A percentile compares a stretch with the other conserved stretches of the same genome.
Conservation (phyloP, 2,329 filamentous ascomycete genomes). For the Apiospora marii region DNA sequence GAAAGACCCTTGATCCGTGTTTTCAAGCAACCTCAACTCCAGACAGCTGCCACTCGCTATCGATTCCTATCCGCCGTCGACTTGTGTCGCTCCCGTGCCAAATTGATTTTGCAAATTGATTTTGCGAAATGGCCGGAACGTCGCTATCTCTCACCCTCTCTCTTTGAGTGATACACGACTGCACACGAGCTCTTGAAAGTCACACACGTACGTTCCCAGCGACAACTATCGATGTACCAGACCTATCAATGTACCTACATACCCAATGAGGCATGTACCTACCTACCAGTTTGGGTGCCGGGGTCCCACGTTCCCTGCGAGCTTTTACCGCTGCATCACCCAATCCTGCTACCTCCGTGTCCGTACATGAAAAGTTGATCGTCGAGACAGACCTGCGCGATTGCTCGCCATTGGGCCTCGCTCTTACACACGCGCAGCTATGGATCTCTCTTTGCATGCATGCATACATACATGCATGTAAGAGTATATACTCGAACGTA, state of each 20-base stretch:
- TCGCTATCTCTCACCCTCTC: background rate
- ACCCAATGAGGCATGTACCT: background rate
- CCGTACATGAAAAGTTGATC: background rate
- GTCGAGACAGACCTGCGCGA: conserved; percentile 1
- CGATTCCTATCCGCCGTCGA: conserved; percentile 11
- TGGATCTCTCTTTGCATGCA: conserved; percentile 14
- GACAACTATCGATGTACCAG: too few species aligned
- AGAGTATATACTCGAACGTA: background rate
- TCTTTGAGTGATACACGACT: background rate
- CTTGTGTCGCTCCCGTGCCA: background rate
- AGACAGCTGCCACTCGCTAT: background rate
- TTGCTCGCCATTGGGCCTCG: background rate
- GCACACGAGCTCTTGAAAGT: background rate
- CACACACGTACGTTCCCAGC: background rate
- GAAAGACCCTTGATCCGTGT: conserved; percentile 18
- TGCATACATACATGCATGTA: conserved; percentile 10
- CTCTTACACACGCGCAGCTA: background rate
- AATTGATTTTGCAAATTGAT: background rate
- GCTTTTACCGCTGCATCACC: conserved; percentile 20
- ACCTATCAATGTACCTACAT: background rate
- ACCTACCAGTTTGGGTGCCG: background rate
- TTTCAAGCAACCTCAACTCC: background rate
- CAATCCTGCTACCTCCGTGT: background rate
- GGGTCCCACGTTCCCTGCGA: conserved; percentile 18
- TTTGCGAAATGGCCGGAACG: background rate